phyloP scores from a whole-genome alignment of 2,329 filamentous ascomycete species.

The Clathrospora elynae region DNA sequence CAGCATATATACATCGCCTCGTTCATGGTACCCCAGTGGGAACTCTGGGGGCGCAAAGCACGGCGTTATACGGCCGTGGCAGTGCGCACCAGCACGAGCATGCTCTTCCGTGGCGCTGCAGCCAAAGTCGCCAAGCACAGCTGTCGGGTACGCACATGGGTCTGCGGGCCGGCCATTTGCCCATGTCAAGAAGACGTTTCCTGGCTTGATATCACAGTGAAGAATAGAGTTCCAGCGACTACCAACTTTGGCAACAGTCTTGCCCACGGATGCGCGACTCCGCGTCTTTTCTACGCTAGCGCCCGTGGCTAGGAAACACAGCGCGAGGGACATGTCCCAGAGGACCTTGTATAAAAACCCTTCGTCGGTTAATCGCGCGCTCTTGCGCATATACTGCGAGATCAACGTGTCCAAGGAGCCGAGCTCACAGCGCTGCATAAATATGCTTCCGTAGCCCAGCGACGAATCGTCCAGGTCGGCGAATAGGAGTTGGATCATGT shows the following conservation, averaged over 20 bases:
- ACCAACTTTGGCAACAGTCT: background rate
- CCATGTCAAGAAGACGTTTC: slow-evolving; percentile 21
- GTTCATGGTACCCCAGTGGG: background rate
- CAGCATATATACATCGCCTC: slow-evolving; percentile 5
- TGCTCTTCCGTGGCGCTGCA: slow-evolving; percentile 1
- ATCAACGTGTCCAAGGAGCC: slow-evolving; percentile 20
- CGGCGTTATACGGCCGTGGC: background rate
- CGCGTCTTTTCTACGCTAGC: slow-evolving; percentile 1
- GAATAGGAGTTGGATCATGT: too few relatives aligned
- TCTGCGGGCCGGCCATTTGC: background rate
- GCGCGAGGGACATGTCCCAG: slow-evolving; percentile 17
- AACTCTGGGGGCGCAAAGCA: slow-evolving; percentile 4
- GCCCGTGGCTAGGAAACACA: slow-evolving; percentile 18
- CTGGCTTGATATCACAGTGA: slow-evolving; percentile 27
- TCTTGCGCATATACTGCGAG: background rate
- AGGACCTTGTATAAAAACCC: slow-evolving; percentile 22
- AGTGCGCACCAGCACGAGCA: background rate
- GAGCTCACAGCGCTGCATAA: slow-evolving; percentile 22
- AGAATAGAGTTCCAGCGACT: slow-evolving; percentile 14
- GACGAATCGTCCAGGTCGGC: too few relatives aligned
- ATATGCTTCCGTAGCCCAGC: too few relatives aligned
- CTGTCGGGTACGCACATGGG: slow-evolving; percentile 5
- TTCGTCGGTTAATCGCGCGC: slow-evolving; percentile 7
- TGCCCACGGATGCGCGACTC: background rate
- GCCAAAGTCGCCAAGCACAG: slow-evolving; percentile 23